Conservation (phyloP, 371 early-diverging fungal species). For the Mucor lusitanicus region DNA sequence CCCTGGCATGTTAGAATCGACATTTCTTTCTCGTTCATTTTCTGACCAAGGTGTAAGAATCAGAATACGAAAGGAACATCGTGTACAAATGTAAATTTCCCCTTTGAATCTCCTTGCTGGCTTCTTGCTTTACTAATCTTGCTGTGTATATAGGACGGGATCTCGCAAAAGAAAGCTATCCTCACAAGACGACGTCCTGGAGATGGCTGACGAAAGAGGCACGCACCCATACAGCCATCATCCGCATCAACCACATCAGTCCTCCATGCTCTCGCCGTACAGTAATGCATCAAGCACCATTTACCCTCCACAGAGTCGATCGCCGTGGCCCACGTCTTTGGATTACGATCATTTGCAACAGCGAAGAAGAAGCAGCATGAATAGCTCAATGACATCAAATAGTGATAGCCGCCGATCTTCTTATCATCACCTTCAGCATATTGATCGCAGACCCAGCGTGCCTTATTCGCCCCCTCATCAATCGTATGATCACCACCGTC, state of each 20-base stretch:
- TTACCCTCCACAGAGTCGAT: background rate
- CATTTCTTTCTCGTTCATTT: constrained; percentile 79
- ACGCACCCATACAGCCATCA: background rate
- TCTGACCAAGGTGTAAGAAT: constrained; percentile 92
- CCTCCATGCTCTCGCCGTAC: background rate
- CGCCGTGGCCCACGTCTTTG: background rate
- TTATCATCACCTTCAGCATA: background rate
- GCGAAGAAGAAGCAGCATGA: constrained; percentile 2
- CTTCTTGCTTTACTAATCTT: background rate
- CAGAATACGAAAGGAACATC: constrained; percentile 69
- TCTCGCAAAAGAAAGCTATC: constrained; percentile 26
- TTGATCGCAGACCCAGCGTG: constrained; percentile 9
- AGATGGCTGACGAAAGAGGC: constrained; percentile 3
- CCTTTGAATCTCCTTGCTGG: background rate
- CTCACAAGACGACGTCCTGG: constrained; percentile 8
- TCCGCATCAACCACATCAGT: background rate
- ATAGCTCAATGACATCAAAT: background rate
- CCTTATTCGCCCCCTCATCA: constrained; percentile 27
- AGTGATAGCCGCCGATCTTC: constrained; percentile 1
- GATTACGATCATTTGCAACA: constrained; percentile 12
- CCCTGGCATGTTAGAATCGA: constrained; percentile 87
- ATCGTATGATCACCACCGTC: constrained; percentile 13
- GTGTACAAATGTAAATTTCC: constrained; percentile 28
- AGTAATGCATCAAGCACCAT: background rate
- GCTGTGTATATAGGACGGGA: constrained; percentile 8